Conservation (phyloP, 2,329 filamentous ascomycete species). For the Endocalyx cinctus region DNA sequence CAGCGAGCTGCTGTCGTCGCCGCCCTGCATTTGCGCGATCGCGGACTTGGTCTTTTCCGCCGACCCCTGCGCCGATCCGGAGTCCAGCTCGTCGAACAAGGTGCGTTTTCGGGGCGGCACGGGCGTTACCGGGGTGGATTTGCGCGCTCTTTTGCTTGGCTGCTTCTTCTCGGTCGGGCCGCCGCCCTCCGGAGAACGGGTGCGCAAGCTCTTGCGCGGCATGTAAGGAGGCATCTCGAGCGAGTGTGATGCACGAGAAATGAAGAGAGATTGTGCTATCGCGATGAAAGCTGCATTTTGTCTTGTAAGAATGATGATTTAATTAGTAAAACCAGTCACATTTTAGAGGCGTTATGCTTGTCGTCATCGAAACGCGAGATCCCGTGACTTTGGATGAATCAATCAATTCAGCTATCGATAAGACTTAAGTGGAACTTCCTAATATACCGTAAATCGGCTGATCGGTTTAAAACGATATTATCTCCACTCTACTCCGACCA, state of each 20-base stretch:
- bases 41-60: constrained; percentile 37
- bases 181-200: constrained; percentile 34
- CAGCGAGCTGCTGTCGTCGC: constrained; percentile 41
- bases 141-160: too few relatives aligned
- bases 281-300: too few relatives aligned
- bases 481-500: too few relatives aligned
- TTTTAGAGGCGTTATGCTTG: too few relatives aligned
- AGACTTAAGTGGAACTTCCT: too few relatives aligned
- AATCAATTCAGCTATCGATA: not conserved
- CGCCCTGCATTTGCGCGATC: constrained; percentile 38
- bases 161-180: constrained; percentile 23
- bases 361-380: not conserved
- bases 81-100: constrained; percentile 58
- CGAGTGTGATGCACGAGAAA: constrained; percentile 8
- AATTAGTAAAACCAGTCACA: too few relatives aligned
- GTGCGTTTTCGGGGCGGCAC: constrained; percentile 47
- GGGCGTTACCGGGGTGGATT: constrained; percentile 15
- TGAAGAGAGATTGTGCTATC: not conserved
- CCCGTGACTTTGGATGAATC: not conserved
- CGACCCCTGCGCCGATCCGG: constrained; percentile 38
- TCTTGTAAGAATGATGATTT: too few relatives aligned
- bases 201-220: constrained; percentile 61
- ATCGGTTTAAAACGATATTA: too few relatives aligned
- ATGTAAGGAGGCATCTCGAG: constrained; percentile 68
- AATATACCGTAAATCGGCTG: too few relatives aligned